Percentiles rank a stretch among this genome's conserved stretches.
Evolutionary conservation across 352 stramenopile species (phyloP).

Genomic region (Pelagophyceae sp.): DNA sequence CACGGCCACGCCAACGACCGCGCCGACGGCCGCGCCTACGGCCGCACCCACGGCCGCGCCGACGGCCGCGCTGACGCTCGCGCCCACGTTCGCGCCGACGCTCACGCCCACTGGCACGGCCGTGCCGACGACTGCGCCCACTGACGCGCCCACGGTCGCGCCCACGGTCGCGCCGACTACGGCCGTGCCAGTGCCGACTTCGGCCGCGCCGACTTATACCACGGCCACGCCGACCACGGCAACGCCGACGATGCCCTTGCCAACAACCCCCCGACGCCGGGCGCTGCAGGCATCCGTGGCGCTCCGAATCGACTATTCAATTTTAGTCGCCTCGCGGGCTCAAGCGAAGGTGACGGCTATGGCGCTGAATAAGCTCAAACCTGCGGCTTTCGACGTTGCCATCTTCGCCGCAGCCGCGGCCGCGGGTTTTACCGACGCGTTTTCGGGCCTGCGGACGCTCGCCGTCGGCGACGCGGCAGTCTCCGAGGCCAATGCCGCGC

Average conservation of each 20-base stretch:
- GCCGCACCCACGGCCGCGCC: not conserved
- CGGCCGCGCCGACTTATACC: too few relatives aligned
- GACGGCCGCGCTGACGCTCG: not conserved
- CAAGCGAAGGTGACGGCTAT: not conserved
- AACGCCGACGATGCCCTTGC: too few relatives aligned
- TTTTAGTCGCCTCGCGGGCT: not conserved
- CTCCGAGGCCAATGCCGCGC: not conserved
- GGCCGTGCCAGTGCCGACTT: not conserved
- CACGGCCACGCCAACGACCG: not conserved
- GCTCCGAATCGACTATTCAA: too few relatives aligned
- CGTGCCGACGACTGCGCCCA: not conserved
- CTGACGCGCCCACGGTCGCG: not conserved
- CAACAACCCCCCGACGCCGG: too few relatives aligned
- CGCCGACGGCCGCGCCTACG: not conserved
- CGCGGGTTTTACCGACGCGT: too few relatives aligned
- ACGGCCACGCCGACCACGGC: too few relatives aligned
- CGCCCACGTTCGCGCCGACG: not conserved
- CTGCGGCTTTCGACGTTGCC: too few relatives aligned
- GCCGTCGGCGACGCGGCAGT: not conserved
- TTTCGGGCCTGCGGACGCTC: not conserved
- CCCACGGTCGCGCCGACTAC: not conserved
- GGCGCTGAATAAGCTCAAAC: not conserved
- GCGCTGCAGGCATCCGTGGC: too few relatives aligned
- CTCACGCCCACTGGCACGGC: too few relatives aligned
- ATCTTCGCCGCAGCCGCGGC: too few relatives aligned